Base-by-base conservation (phyloP, 2,329 filamentous ascomycete species). In the Ceratocystis variospora region DNA sequence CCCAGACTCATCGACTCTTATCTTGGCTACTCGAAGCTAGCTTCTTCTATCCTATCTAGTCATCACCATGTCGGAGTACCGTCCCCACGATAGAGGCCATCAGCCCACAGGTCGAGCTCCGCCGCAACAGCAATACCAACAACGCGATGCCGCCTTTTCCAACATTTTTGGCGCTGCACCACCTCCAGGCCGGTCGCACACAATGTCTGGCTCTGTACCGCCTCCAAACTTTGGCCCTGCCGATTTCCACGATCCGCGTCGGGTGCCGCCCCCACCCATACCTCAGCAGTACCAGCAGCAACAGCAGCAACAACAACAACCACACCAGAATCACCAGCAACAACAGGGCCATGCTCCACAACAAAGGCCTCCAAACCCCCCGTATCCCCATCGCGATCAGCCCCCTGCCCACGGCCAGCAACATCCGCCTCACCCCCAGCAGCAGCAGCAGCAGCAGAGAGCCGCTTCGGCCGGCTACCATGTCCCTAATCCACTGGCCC, bases 121-220 rank as follows among this genome's bases (percentile, higher is more conserved):
- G 28, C 73, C 78, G 65, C 78, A 79, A 70, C 73, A 78, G 65
- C 78, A 79, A 70, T 81, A 81, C 73, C 81, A 80, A 73, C 89
- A 94, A 77, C 88, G 94, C 78, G 92, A 99, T 83, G 90, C 90
- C 71, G 94, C 93, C 70, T 99, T 95, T 76, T 90, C 89, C 70
- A 93, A 93, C 77, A 97, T 97, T 74, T 99, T 97, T 75, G 94
- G 93, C 71, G 86, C 86, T 70, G 83, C 89, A 70, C 91, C 90
- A 70, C 90, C 90, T 61, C 85, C 89, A 59, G 93, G 93, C 67
- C 87, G 94, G 75, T 95, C 92, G 67, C 92, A 96, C 73, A 96
- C 93, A 31, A 96, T 97, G 91, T 94, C 87, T 70, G 91, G 89
- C 66, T 87, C 90, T 70, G 82, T 87, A 53, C 73, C 77, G 68